Evolutionary conservation across 129 eudicot species (phyloP).

Genomic region (Flaveria linearis): DNA sequence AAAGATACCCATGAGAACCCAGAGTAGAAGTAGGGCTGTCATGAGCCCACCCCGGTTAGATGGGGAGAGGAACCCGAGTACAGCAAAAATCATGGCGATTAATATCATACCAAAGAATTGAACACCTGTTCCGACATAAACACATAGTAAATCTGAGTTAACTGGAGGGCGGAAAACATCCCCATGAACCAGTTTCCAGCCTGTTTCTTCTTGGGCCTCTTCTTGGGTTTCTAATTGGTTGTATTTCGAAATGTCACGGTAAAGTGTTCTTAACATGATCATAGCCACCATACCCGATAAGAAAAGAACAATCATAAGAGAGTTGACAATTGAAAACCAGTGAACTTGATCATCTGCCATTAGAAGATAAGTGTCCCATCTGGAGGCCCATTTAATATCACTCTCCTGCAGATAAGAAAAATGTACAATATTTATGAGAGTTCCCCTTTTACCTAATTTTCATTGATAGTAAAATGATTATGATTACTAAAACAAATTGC

Average conservation of each 20-base stretch:
- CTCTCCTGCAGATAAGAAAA: conserved; percentile 45
- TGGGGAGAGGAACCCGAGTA: conserved; percentile 68
- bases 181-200: conserved; percentile 76
- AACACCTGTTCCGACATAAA: conserved; percentile 73
- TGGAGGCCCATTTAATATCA: conserved; percentile 65
- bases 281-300: conserved; percentile 83
- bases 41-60: conserved; percentile 78
- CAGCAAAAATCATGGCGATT: conserved; percentile 69
- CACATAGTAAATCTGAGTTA: conserved; percentile 65
- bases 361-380: conserved; percentile 68
- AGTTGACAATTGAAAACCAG: conserved; percentile 68
- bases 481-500: neutral
- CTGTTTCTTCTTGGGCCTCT: conserved; percentile 81
- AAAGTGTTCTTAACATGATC: conserved; percentile 76
- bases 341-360: conserved; percentile 69
- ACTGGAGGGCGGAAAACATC: conserved; percentile 79
- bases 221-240: conserved; percentile 74
- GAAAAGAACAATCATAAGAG: conserved; percentile 80
- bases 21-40: conserved; percentile 68
- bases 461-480: neutral
- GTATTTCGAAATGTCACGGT: conserved; percentile 74
- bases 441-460: neutral
- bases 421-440: neutral
- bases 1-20: conserved; percentile 82
- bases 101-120: conserved; percentile 73